phyloP scores from a whole-genome alignment of 2,329 filamentous ascomycete genomes.

The Eutypa lata region DNA sequence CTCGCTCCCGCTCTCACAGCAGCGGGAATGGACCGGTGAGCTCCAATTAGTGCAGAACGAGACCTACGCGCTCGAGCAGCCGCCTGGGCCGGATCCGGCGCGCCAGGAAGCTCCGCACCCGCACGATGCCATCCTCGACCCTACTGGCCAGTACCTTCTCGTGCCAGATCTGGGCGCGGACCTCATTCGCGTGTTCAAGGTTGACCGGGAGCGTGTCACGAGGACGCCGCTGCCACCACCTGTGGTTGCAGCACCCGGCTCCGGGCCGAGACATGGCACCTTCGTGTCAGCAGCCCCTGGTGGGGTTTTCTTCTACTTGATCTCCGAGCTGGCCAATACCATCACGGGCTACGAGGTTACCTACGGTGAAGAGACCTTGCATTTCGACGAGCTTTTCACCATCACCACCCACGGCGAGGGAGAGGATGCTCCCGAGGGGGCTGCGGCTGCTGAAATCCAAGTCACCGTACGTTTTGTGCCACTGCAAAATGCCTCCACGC shows the following conservation, averaged over 20 bases:
- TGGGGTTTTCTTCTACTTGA: neutral
- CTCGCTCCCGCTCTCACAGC: neutral
- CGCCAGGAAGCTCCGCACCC: constrained; percentile 8
- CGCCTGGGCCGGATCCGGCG: constrained; percentile 3
- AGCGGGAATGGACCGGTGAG: neutral
- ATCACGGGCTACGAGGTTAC: neutral
- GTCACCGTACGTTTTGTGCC: neutral
- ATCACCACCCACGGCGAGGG: neutral
- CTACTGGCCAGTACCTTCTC: constrained; percentile 5
- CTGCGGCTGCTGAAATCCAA: neutral
- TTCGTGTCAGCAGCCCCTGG: neutral
- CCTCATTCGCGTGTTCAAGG: neutral
- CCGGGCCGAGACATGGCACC: neutral
- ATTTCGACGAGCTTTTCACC: neutral
- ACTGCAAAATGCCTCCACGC: neutral
- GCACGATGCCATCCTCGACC: constrained; percentile 9
- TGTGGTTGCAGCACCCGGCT: neutral
- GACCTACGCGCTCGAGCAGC: constrained; percentile 6
- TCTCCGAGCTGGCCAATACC: neutral
- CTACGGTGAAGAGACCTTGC: neutral
- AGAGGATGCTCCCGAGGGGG: neutral
- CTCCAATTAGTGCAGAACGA: constrained; percentile 3
- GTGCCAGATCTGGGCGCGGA: constrained; percentile 7
- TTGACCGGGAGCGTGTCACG: neutral
- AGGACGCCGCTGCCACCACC: neutral